Conservation (phyloP, 1,284 basidiomycete species). For the Amylostereum chailletii region DNA sequence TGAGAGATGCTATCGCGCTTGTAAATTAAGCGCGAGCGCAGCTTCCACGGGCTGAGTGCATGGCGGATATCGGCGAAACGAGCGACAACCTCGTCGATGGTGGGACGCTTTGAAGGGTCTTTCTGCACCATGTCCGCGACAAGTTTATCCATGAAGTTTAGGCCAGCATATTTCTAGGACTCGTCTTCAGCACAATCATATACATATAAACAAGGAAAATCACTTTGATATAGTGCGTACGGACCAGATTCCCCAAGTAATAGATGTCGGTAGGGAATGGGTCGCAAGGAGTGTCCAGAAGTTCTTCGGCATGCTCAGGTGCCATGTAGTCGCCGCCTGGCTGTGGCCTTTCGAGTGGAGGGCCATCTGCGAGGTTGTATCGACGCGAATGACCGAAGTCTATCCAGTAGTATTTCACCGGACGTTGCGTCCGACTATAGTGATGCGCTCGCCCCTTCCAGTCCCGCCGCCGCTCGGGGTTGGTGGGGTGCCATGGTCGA, state of each 20-base stretch:
- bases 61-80: conserved; percentile 18
- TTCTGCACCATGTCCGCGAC: conserved; percentile 17
- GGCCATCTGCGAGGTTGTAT: conserved; percentile 11
- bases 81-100: conserved; percentile 24
- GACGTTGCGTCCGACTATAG: conserved; percentile 15
- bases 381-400: conserved; percentile 23
- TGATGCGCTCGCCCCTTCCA: conserved; percentile 10
- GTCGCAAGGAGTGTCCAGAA: conserved; percentile 12
- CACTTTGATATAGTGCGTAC: conserved; percentile 16
- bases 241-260: conserved; percentile 24
- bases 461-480: conserved; percentile 7
- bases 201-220: conserved; percentile 11
- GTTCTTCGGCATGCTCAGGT: conserved; percentile 14
- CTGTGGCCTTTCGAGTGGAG: conserved; percentile 11
- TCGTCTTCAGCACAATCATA: conserved; percentile 7
- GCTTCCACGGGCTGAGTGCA: conserved; percentile 17
- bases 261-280: conserved; percentile 29
- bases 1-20: too few species aligned
- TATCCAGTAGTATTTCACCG: conserved; percentile 22
- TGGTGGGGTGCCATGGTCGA: conserved; percentile 18
- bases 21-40: conserved; percentile 14
- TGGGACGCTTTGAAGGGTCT: conserved; percentile 18
- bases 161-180: conserved; percentile 7
- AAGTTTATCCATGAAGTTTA: conserved; percentile 18
- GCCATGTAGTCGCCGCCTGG: conserved; percentile 16